Base-by-base conservation (phyloP, 306 rosid genomes). In the Vigna angularis region DNA sequence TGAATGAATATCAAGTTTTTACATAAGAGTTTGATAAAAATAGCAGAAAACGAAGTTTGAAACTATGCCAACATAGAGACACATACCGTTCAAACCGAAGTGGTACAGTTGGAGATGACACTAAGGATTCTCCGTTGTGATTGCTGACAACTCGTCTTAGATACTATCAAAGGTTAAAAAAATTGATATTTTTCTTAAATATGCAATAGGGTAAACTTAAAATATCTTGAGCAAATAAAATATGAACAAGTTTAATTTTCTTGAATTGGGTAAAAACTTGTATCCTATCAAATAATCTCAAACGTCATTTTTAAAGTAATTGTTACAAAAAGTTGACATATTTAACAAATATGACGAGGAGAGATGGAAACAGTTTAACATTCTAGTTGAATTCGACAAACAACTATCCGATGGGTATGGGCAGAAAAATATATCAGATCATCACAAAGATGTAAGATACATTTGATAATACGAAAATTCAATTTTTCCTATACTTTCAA, bases 21-120 rank as follows among this genome's bases (percentile, higher is more conserved):
- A 56, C 42, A 15, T 4, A 4, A 18, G 36, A 57, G 57, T 64
- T 71, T 71, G 40, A 26, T 40, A 47, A 75, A 42, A 38, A 9
- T 36, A 26, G 32, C 24, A 62, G 30, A 30, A 22, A 56, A 58
- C 24, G 67, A 36, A 14, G 61, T 42, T 14, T 66, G 40, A 47
- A 50, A 50, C 24, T 28, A 20, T n/a, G 20, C 0, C 6, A 20
- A 42, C 36, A 77, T 12, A 12, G 8, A 2, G 15, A 36, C 18
- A 68, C 9, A 0, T 3, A 72, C 66, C 72, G 80, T 56, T 57
- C 18, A 57, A 66, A 48, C 24, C 83, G 1, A 77, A 57, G 76
- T 6, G 15, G 67, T 62, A 13, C 11, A 26, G 40, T 59, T 28
- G 66, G 44, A 58, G 47, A 68, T 77, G 22, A 67, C 12, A 51